Base-by-base conservation (phyloP, 257 asterid genomes). In the Penstemon newberryi region DNA sequence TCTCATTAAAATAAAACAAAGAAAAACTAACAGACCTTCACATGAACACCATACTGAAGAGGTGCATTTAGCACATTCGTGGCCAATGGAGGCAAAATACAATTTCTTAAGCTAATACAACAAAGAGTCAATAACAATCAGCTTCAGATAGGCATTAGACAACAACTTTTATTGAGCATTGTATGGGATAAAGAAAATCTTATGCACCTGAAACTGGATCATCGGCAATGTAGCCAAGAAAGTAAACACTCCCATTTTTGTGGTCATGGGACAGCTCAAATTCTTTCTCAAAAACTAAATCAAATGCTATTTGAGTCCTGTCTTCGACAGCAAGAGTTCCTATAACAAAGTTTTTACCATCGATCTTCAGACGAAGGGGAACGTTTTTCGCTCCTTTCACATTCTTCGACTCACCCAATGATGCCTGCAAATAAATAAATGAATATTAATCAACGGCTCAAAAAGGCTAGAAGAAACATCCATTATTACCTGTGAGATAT, bases 231-330 rank as follows among this genome's bases (percentile, higher is more conserved):
- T 85, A 91, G 4, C 95, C 97, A 10, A 81, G 8, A 53, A 83
- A 83, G 85, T 66, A 82, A 15, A 88, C 81, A 13, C 91, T 91
- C 12, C 91, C 96, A 52, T 69, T 72, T 54, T 88, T 83, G 79
- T 79, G 85, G 61, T 78, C 97, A 74, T 91, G 97, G 6, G 97
- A 91, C 66, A 91, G 84, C 63, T 85, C 95, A 78, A 91, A 91
- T 15, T 86, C 86, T 63, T 47, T 91, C 74, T 86, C 88, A 36
- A 88, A 76, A 0, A 86, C 91, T 76, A 88, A 75, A 70, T 88
- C 96, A 55, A 82, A 77, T 85, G 77, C 74, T 66, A 86, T 1
- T 36, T 91, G 97, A 10, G 91, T 67, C 11, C 81, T 80, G 0
- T 75, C 84, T 64, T 74, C 89, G 0, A 84, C 80, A 0, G 95